Base-by-base conservation (phyloP, 2,329 filamentous ascomycete genomes). In the Clathrospora elynae region DNA sequence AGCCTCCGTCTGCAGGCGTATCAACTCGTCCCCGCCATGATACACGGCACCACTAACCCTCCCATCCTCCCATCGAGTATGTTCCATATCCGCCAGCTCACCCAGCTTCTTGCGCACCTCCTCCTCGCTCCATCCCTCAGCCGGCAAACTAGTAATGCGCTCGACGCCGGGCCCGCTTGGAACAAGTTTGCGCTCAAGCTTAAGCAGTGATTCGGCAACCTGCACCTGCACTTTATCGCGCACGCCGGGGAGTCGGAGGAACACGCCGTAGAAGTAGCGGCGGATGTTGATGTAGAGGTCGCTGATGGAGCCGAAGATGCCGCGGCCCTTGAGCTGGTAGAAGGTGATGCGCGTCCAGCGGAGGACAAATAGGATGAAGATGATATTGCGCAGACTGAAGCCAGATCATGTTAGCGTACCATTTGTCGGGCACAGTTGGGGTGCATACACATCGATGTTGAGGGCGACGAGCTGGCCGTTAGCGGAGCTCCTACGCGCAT, bases 61-160 rank as follows among this genome's bases (percentile, higher is more conserved):
- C 6, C 93, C 93, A 70, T 97, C 92, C 73, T 99, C 93, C 93
- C 93, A 99, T 53, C 87, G 82, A 2, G 91, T 96, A 72, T 97
- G 93, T 61, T 96, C 86, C 87, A 99, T 88, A 34, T 79, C 84
- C 11, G 86, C 84, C 55, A 99, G 77, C 55, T 83, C 82, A 47
- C 85, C 82, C 49, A 99, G 80, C 76, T 96, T 92, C 47, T 83
- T 81, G 57, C 84, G 82, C 28, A 99, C 81, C 51, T 85, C 83
- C 12, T 96, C 90, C 28, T 85, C 78, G 17, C 81, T 79, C 85
- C 91, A 88, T 67, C 91, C 92, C 64, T 92, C 84, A 67, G 86
- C 86, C 4, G 93, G 93, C 11, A 99, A 78, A 5, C 80, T 78
- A 17, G 89, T 77, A 71, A 93, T 87, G 52, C 87, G 83, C 41